Conservation (phyloP, 2,329 filamentous ascomycete species). For the Phoma sp. region DNA sequence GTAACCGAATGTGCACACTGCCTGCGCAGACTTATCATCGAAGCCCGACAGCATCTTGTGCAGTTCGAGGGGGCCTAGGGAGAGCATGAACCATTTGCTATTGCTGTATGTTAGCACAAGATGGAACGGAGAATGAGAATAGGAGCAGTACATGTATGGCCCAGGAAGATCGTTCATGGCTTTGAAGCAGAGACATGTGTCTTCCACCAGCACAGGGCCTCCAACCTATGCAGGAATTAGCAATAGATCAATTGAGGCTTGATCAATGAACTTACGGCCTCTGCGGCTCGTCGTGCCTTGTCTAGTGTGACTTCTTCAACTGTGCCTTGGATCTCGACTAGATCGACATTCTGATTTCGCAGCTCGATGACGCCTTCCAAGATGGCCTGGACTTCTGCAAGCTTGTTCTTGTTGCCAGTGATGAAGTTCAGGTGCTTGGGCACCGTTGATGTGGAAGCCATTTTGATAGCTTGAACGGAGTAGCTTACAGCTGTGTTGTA, state of each 20-base stretch:
- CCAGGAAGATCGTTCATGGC: conserved; percentile 91
- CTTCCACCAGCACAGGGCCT: conserved; percentile 92
- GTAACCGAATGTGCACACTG: conserved; percentile 96
- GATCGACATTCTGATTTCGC: conserved; percentile 75
- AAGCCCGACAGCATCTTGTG: conserved; percentile 92
- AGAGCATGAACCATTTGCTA: conserved; percentile 95
- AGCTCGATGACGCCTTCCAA: conserved; percentile 75
- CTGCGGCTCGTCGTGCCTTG: conserved; percentile 85
- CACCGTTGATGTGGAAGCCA: conserved; percentile 27
- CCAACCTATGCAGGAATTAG: conserved; percentile 63
- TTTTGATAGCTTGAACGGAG: conserved; percentile 1
- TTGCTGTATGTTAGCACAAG: conserved; percentile 3
- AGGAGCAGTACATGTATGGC: conserved; percentile 79
- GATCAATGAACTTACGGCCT: conserved; percentile 63
- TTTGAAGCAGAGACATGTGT: conserved; percentile 93
- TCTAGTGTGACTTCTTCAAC: conserved; percentile 90
- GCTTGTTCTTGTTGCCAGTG: conserved; percentile 94
- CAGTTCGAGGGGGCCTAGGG: conserved; percentile 81
- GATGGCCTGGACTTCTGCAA: conserved; percentile 87
- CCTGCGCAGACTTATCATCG: conserved; percentile 87
- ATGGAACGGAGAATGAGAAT: background rate
- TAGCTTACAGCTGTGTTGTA: background rate
- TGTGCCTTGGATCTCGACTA: conserved; percentile 89
- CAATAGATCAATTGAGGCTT: conserved; percentile 8
- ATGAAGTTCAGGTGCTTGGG: conserved; percentile 82